Conservation (phyloP, 257 asterid species). For the Rauvolfia tetraphylla region DNA sequence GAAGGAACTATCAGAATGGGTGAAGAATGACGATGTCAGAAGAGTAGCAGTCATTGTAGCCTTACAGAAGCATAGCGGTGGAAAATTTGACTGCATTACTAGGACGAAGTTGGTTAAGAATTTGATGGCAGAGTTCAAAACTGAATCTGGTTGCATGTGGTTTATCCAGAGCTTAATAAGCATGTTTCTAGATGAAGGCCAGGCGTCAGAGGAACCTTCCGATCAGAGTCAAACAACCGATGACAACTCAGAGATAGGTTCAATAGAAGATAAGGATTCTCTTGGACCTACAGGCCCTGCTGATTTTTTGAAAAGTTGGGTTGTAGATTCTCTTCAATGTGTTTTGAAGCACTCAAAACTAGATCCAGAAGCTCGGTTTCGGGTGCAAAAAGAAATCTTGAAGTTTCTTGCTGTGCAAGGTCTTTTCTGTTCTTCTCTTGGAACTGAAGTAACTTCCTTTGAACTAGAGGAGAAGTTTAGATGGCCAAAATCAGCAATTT, state of each 20-base stretch:
- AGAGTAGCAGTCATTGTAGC: conserved; percentile 86
- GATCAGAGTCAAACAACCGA: conserved; percentile 98
- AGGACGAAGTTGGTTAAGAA: conserved; percentile 75
- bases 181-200: conserved; percentile 86
- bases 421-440: conserved; percentile 81
- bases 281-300: conserved; percentile 46
- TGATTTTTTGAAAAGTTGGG: conserved; percentile 78
- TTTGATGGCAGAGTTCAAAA: conserved; percentile 70
- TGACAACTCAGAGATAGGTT: conserved; percentile 91
- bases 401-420: conserved; percentile 96
- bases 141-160: conserved; percentile 71
- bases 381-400: conserved; percentile 73
- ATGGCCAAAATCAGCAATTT: conserved; percentile 84
- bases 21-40: conserved; percentile 58
- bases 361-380: conserved; percentile 63
- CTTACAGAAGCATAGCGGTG: conserved; percentile 83
- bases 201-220: conserved; percentile 86
- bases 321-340: conserved; percentile 75
- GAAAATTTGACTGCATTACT: conserved; percentile 77
- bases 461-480: conserved; percentile 80
- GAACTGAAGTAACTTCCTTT: conserved; percentile 95
- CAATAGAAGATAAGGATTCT: conserved; percentile 69
- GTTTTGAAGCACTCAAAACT: conserved; percentile 65
- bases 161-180: conserved; percentile 61
- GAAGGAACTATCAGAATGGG: conserved; percentile 77